Conservation (phyloP, 768 basidiomycete species). For the Gloeostereum incarnatum region DNA sequence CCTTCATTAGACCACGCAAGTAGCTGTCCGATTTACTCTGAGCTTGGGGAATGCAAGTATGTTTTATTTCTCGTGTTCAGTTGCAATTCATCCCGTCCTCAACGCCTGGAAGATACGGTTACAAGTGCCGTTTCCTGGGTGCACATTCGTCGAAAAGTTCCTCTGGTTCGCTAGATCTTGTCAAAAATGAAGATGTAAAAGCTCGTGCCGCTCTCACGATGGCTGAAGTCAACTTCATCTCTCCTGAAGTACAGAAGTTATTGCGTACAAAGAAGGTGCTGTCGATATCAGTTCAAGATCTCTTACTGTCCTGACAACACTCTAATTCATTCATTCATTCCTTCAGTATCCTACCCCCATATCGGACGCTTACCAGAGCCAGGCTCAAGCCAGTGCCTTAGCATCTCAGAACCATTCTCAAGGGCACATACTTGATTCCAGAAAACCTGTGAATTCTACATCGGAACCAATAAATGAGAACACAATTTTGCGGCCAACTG, state of each 20-base stretch:
- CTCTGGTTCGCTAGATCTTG: conserved; percentile 31
- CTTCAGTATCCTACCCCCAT: conserved; percentile 58
- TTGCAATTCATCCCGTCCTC: neutral
- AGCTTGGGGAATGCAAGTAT: conserved; percentile 65
- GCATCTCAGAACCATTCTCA: too few species aligned
- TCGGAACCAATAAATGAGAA: conserved; percentile 13
- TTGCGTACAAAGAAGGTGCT: conserved; percentile 63
- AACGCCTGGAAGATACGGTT: conserved; percentile 42
- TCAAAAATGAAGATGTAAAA: conserved; percentile 52
- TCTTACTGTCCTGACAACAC: neutral
- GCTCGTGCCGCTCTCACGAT: conserved; percentile 32
- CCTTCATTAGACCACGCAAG: conserved; percentile 37
- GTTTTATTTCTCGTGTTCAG: conserved; percentile 6
- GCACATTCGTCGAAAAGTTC: conserved; percentile 53
- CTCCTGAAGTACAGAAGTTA: conserved; percentile 45
- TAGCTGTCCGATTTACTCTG: conserved; percentile 57
- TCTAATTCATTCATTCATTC: neutral
- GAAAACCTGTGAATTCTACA: too few species aligned
- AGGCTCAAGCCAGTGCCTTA: too few species aligned
- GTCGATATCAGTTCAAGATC: too few species aligned
- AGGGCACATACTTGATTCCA: too few species aligned
- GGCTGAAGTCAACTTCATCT: conserved; percentile 64
- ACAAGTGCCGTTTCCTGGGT: conserved; percentile 87
- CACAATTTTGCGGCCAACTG: conserved; percentile 24
- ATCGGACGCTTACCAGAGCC: conserved; percentile 52